Conservation (phyloP, 2,329 filamentous ascomycete genomes). For the Cladophialophora exuberans region DNA sequence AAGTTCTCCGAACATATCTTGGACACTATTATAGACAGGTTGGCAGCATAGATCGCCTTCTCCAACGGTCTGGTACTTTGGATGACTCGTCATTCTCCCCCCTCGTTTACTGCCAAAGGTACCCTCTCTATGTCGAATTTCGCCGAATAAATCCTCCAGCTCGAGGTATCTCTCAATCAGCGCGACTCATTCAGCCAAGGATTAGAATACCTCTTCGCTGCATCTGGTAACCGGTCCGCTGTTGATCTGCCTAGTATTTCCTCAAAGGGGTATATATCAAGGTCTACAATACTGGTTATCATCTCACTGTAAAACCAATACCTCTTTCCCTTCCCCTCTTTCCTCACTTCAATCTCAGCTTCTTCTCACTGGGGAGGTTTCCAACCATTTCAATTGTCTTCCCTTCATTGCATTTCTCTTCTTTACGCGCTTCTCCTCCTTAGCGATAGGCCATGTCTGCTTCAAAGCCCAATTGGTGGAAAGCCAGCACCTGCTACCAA, state of each 20-base stretch:
- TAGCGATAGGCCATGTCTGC: conserved; percentile 18
- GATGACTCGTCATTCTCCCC: no score
- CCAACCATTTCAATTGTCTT: no score
- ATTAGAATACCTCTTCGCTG: neutral
- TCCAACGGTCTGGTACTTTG: neutral
- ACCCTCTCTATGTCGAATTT: neutral
- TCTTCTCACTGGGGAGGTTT: no score
- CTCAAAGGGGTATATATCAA: neutral
- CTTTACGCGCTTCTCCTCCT: neutral
- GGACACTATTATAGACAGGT: no score
- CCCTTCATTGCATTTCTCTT: no score
- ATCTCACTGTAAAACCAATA: no score
- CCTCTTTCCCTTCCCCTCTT: neutral
- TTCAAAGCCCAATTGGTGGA: conserved; percentile 31
- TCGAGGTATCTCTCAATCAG: neutral
- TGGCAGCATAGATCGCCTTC: no score
- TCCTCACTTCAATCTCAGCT: neutral
- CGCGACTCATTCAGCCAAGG: neutral
- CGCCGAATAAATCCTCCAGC: conserved; percentile 16
- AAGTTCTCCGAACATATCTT: no score
- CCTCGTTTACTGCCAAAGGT: neutral
- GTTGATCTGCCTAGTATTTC: no score
- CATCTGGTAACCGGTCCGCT: conserved; percentile 15
- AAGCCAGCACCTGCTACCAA: conserved; percentile 35
- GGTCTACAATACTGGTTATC: no score